These are phyloP conservation scores for Zoysia matrella DNA, from an alignment of 202 grass and related monocot species.

Conservation along the genomic window DNA sequence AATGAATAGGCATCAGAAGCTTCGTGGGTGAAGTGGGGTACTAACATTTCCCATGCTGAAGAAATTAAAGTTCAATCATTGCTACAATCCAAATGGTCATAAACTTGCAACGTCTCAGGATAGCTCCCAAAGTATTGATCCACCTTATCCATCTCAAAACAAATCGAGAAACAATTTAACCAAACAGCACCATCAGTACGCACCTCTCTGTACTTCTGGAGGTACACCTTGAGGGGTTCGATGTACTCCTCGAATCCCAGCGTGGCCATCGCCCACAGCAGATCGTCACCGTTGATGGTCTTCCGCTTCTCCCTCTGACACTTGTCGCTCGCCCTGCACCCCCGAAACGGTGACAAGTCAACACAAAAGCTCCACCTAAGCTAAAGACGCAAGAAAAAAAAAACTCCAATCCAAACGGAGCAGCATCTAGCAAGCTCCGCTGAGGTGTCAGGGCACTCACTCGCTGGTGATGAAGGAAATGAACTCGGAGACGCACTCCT, in stretches of 20 bases:
- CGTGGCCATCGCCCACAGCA: no score
- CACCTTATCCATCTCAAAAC: neutral
- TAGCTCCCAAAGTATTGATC: slow-evolving; percentile 22
- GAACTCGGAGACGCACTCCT: slow-evolving; percentile 33
- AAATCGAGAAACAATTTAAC: neutral
- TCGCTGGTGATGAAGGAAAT: slow-evolving; percentile 97
- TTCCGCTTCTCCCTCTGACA: slow-evolving; percentile 68
- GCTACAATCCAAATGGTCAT: neutral
- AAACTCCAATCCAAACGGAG: slow-evolving; percentile 23
- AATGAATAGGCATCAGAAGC: slow-evolving; percentile 11
- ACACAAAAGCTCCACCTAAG: slow-evolving; percentile 7
- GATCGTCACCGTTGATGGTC: no score
- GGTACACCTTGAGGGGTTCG: slow-evolving; percentile 88
- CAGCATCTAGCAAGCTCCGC: neutral
- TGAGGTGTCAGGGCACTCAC: slow-evolving; percentile 31
- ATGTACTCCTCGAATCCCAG: slow-evolving; percentile 95
- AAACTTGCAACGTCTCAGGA: slow-evolving; percentile 15
- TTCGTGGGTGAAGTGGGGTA: neutral
- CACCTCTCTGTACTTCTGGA: slow-evolving; percentile 95
- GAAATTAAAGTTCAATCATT: slow-evolving; percentile 1
- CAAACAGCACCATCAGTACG: neutral
- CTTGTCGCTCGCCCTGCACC: slow-evolving; percentile 86
- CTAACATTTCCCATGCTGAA: neutral
- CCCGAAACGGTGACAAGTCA: slow-evolving; percentile 11
- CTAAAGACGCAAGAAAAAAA: neutral